A percentile compares a stretch with the other conserved stretches of the same genome.
phyloP scores from a whole-genome alignment of 1,139 yeast species.

The Lodderomyces orthopsilosis region DNA sequence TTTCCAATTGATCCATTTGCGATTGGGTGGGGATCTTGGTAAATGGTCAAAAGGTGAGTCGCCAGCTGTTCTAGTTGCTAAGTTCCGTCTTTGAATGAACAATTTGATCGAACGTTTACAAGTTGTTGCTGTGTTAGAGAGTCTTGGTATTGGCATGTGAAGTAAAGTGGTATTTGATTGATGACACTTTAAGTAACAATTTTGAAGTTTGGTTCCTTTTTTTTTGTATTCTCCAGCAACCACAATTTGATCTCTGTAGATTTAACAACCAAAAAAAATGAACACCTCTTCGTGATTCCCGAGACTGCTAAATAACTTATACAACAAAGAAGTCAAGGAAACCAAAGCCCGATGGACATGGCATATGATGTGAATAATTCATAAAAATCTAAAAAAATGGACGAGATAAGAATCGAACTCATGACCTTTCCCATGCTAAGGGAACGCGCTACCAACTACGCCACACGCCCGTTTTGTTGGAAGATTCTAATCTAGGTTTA shows the following conservation, averaged over 20 bases:
- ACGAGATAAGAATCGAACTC: slow-evolving; percentile 69
- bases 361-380: neutral
- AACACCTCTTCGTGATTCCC: no score
- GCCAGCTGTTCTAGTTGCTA: slow-evolving; percentile 27
- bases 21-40: slow-evolving; percentile 21
- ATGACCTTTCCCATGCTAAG: slow-evolving; percentile 68
- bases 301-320: no score
- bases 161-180: neutral
- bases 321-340: no score
- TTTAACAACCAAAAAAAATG: neutral
- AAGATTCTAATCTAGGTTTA: no score
- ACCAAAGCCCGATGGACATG: no score
- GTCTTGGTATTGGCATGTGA: neutral
- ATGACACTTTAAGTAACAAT: neutral
- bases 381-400: slow-evolving; percentile 31
- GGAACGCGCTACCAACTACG: slow-evolving; percentile 72
- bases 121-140: neutral
- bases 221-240: neutral
- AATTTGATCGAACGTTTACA: neutral
- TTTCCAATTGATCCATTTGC: slow-evolving; percentile 34
- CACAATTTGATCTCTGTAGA: no score
- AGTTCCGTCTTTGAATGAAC: slow-evolving; percentile 1
- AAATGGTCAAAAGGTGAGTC: slow-evolving; percentile 40
- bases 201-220: neutral
- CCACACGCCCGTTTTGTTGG: slow-evolving; percentile 51